phyloP scores from a whole-genome alignment of 1,284 basidiomycete genomes.

The Mycosarcoma maydis region DNA sequence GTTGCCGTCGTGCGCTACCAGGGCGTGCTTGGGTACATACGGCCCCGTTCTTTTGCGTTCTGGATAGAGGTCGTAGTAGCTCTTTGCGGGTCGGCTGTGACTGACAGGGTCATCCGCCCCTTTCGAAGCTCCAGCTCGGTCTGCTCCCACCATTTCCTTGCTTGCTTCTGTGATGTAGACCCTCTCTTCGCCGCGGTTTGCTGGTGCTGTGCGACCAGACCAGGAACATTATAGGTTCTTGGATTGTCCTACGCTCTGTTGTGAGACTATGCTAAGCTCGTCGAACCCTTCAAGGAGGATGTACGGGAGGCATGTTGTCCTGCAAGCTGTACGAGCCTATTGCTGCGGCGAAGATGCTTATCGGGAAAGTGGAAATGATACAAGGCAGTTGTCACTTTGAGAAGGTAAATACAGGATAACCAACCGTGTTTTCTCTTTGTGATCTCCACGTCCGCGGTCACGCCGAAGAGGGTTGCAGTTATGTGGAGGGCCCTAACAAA shows the following conservation, averaged over 20 bases:
- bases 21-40: slow-evolving; percentile 38
- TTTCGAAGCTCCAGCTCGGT: neutral
- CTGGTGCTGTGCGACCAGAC: neutral
- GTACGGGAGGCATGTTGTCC: neutral
- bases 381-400: too few relatives aligned
- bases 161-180: too few relatives aligned
- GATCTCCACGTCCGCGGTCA: neutral
- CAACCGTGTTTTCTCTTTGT: neutral
- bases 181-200: too few relatives aligned
- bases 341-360: too few relatives aligned
- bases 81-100: slow-evolving; percentile 6
- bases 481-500: too few relatives aligned
- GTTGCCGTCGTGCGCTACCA: slow-evolving; percentile 8
- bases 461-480: neutral
- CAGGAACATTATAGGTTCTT: too few relatives aligned
- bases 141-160: neutral
- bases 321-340: neutral
- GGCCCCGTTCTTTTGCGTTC: slow-evolving; percentile 51
- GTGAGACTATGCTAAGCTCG: neutral
- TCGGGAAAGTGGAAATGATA: too few relatives aligned
- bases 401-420: too few relatives aligned
- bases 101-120: neutral
- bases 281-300: too few relatives aligned
- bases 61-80: slow-evolving; percentile 56
- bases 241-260: too few relatives aligned